Evolutionary conservation across 202 grass and related monocot genomes (phyloP).

Genomic region (Musa balbisiana): DNA sequence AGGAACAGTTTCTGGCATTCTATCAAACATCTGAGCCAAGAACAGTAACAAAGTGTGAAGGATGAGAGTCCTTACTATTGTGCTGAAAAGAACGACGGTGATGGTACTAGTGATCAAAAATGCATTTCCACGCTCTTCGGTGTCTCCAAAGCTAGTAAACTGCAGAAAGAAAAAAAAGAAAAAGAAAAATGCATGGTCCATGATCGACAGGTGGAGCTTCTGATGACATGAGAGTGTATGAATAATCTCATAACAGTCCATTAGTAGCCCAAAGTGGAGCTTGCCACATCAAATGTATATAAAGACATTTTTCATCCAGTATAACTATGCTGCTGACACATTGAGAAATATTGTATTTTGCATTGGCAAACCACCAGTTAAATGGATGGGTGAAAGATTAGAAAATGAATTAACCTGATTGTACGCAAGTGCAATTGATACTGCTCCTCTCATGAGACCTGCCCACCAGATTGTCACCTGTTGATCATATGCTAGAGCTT

Average conservation of each 20-base stretch:
- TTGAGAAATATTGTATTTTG: not conserved
- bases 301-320: too few species aligned
- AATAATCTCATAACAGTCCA: too few species aligned
- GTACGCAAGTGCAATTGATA: constrained; percentile 97
- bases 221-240: not conserved
- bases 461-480: constrained; percentile 92
- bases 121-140: constrained; percentile 52
- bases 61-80: constrained; percentile 45
- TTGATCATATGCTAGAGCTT: constrained; percentile 18
- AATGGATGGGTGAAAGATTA: constrained; percentile 11
- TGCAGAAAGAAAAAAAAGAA: constrained; percentile 26
- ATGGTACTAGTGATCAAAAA: constrained; percentile 92
- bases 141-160: constrained; percentile 69
- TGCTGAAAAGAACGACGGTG: constrained; percentile 97
- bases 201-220: not conserved
- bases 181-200: constrained; percentile 6
- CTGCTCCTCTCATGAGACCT: constrained; percentile 96
- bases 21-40: not conserved
- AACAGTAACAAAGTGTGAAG: constrained; percentile 1
- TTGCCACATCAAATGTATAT: too few species aligned
- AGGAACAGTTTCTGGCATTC: not conserved
- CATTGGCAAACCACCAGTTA: not conserved
- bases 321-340: too few species aligned
- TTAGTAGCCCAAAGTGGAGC: too few species aligned
- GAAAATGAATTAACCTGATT: constrained; percentile 56